These are phyloP conservation scores for Calycina herbarum DNA, from an alignment of 2,329 filamentous ascomycete genomes.

Conservation along the genomic window DNA sequence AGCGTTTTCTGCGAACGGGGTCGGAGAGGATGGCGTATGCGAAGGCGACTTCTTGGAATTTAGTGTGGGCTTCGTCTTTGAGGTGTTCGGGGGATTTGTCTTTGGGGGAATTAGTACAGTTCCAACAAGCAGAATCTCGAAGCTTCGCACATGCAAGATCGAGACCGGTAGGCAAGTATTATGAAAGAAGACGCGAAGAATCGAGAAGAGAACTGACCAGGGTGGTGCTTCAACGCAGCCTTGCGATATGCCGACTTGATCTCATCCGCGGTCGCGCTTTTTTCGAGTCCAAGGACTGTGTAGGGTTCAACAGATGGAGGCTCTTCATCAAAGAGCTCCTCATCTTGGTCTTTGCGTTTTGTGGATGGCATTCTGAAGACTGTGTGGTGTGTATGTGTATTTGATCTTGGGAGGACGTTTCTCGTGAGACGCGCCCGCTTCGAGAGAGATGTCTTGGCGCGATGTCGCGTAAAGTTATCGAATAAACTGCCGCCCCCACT, in stretches of 20 bases:
- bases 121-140: neutral
- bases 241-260: constrained; percentile 93
- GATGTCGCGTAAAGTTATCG: constrained; percentile 14
- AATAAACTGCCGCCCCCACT: too few species aligned
- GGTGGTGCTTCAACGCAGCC: constrained; percentile 82
- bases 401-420: neutral
- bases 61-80: constrained; percentile 71
- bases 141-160: neutral
- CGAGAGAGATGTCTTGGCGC: constrained; percentile 8
- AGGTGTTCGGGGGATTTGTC: constrained; percentile 74
- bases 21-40: constrained; percentile 93
- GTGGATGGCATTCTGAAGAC: constrained; percentile 21
- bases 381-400: constrained; percentile 6
- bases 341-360: constrained; percentile 20
- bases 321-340: constrained; percentile 30
- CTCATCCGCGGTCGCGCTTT: constrained; percentile 71
- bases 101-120: constrained; percentile 36
- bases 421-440: neutral
- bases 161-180: neutral
- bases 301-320: constrained; percentile 67
- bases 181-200: neutral
- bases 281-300: constrained; percentile 70
- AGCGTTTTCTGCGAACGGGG: constrained; percentile 74
- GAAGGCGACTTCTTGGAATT: constrained; percentile 89
- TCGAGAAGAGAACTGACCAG: constrained; percentile 54